Base-by-base conservation (phyloP, 768 basidiomycete genomes). In the Hortiboletus campestris region DNA sequence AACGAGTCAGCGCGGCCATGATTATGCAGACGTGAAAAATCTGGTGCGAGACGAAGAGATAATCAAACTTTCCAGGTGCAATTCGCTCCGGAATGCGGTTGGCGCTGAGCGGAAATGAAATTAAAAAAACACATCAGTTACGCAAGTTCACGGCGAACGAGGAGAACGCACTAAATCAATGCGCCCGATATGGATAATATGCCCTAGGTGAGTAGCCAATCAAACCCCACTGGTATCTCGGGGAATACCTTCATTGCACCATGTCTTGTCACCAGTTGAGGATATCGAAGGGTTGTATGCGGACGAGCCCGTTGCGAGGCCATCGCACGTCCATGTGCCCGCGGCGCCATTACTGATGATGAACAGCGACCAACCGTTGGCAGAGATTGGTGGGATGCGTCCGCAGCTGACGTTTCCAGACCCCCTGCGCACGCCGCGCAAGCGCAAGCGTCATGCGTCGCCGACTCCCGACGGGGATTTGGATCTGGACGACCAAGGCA, bases 11-110 rank as follows among this genome's bases (percentile, higher is more conserved):
- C 35, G 86, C 88, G 11, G 88, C 90, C 25, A 85, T 71, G 51
- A 92, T 76, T 36, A 95, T 92, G 63, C 81, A 84, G 57, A 85
- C 69, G 67, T 95, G 94, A 71, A 97, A 95, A 63, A 96, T 88
- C 72, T 95, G 91, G 75, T 96, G 94, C 19, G 89, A 92, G 0
- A 88, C 81, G 52, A 85, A 80, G 63, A 91, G 80, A 64, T 81
- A 79, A 73, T 94, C 92, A 72, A 94, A 94, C 59, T 72, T 81
- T 36, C 92, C 91, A 6, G 91, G 91, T 8, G 77, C 74, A 57
- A 85, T 73, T 38, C 84, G 78, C 65, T 95, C 93, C 41, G 92
- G 93, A 52, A 92, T 79, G 47, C 91, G 83, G 66, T 87, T 86
- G 46, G 91, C 91, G 73, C 93, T 95, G 71, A 71, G 67, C 69